Base-by-base conservation (phyloP, 495 filamentous ascomycete genomes). In the Daldinia grandis region DNA sequence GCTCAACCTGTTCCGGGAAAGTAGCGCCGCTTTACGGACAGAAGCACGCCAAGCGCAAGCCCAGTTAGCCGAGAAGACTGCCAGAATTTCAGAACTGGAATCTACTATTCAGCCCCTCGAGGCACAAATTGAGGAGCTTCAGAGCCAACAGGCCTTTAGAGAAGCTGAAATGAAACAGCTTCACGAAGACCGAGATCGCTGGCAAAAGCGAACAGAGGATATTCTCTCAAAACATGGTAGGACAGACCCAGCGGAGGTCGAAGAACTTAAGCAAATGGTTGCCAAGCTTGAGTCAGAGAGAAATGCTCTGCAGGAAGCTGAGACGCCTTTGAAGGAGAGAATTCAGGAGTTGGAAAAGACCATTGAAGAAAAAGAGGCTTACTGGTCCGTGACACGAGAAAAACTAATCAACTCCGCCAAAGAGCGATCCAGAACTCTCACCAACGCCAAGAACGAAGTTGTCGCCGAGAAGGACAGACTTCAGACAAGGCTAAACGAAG, bases 181-280 rank as follows among this genome's bases (percentile, higher is more conserved):
- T 19, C 90, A 95, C 64, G 90, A 92, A 64, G 93, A 97, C 76
- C 88, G 94, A 5, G 95, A 98, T 73, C 88, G 89, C 28, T 97
- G 94, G 89, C 93, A 96, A 75, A 92, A 97, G 79, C 89, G 96
- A 19, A 92, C 93, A 12, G 93, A 98, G 74, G 92, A 95, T 63
- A 97, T 98, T 55, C 87, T 99, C 21, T 92, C 93, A 68, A 98
- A 97, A 73, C 97, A 98, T 76, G 94, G 97, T 69, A 92, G 95
- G 55, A 89, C 96, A 27, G 95, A 99, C 75, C 95, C 95, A 15
- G 92, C 91, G 1, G 94, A 97, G 72, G 86, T 97, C 64, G 93
- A 98, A 73, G 87, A 87, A 64, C 82, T 98, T 60, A 97, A 94
- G 77, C 87, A 89, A 71, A 81, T 78, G 1, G 80, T 89, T 30